Conservation (phyloP, 1,284 basidiomycete genomes). For the Xerocomus nothofagi region DNA sequence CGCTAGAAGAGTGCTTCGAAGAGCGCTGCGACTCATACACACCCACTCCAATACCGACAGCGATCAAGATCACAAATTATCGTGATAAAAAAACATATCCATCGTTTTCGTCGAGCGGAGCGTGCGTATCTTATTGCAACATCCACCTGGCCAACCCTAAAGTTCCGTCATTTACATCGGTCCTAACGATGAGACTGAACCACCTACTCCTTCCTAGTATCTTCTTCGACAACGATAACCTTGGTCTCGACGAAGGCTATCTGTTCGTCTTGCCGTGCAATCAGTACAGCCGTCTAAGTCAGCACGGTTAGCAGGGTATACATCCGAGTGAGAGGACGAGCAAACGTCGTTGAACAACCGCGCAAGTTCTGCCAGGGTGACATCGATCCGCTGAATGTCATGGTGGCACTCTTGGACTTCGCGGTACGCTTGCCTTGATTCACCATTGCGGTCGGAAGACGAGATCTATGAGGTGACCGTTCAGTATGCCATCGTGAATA, state of each 20-base stretch:
- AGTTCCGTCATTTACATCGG: not conserved
- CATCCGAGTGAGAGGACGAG: not conserved
- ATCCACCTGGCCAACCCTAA: slow-evolving; percentile 64
- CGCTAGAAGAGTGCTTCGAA: slow-evolving; percentile 12
- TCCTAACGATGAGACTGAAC: slow-evolving; percentile 21
- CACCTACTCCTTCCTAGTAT: slow-evolving; percentile 68
- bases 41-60: slow-evolving; percentile 30
- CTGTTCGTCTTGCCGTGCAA: slow-evolving; percentile 78
- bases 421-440: slow-evolving; percentile 80
- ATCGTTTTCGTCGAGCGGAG: slow-evolving; percentile 74
- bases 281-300: slow-evolving; percentile 71
- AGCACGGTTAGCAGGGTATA: slow-evolving; percentile 3
- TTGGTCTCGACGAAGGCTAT: slow-evolving; percentile 65
- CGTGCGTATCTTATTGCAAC: slow-evolving; percentile 70
- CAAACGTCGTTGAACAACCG: slow-evolving; percentile 84
- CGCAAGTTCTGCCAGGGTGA: slow-evolving; percentile 84
- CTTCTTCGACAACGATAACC: slow-evolving; percentile 60
- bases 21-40: too few relatives aligned
- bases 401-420: slow-evolving; percentile 92
- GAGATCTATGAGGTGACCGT: slow-evolving; percentile 43
- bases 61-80: slow-evolving; percentile 32
- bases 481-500: not conserved
- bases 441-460: slow-evolving; percentile 80
- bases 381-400: slow-evolving; percentile 86
- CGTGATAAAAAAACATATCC: slow-evolving; percentile 65